Percentiles rank a stretch among this genome's conserved stretches.
phyloP scores from a whole-genome alignment of 345 rosid species.

The Microthlaspi erraticum region DNA sequence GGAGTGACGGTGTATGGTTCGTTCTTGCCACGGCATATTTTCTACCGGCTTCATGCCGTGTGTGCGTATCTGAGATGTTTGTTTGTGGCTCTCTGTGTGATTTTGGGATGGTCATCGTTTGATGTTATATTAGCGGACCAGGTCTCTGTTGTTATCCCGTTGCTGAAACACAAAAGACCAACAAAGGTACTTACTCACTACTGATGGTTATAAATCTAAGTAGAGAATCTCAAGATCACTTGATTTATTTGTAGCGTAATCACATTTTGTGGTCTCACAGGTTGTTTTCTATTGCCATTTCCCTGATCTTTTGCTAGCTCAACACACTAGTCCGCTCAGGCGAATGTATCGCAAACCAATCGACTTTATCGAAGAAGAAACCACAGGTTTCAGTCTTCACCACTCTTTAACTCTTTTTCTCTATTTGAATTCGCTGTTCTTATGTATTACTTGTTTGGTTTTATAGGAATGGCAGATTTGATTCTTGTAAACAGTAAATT shows the following conservation, averaged over 20 bases:
- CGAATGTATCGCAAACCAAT: constrained; percentile 83
- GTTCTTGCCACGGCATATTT: constrained; percentile 79
- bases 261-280: constrained; percentile 42
- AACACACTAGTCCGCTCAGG: constrained; percentile 74
- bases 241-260: not conserved
- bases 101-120: constrained; percentile 74
- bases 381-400: constrained; percentile 62
- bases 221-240: not conserved
- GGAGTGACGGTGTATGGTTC: constrained; percentile 79
- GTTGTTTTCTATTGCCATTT: constrained; percentile 96
- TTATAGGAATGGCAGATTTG: constrained; percentile 86
- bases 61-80: constrained; percentile 88
- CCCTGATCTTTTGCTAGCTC: constrained; percentile 84
- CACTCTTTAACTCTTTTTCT: not conserved
- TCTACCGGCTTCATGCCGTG: constrained; percentile 80
- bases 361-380: constrained; percentile 76
- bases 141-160: constrained; percentile 83
- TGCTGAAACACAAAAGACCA: constrained; percentile 69
- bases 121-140: constrained; percentile 82
- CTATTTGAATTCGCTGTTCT: not conserved
- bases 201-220: not conserved
- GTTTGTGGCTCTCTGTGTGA: constrained; percentile 74
- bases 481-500: constrained; percentile 63
- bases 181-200: constrained; percentile 59
- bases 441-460: constrained; percentile 16